Conservation (phyloP, 2,329 filamentous ascomycete genomes). For the Ophiocordyceps robertsii region DNA sequence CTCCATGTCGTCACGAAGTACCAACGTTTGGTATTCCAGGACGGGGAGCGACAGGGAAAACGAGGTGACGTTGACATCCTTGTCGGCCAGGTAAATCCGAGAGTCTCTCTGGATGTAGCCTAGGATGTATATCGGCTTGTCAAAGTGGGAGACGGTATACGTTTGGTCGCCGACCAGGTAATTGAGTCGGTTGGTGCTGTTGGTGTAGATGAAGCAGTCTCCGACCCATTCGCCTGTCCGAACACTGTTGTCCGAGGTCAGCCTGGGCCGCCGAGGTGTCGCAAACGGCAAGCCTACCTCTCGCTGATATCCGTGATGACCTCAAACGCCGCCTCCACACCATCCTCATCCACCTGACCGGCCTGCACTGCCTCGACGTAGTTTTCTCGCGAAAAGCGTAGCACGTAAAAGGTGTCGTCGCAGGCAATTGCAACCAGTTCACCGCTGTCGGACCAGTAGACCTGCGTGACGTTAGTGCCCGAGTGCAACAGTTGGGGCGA, state of each 20-base stretch:
- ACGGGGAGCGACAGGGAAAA: constrained; percentile 85
- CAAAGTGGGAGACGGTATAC: constrained; percentile 94
- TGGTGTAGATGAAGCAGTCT: constrained; percentile 98
- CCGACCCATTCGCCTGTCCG: constrained; percentile 96
- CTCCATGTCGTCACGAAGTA: constrained; percentile 87
- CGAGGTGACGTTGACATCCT: constrained; percentile 84
- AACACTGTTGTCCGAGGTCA: constrained; percentile 45
- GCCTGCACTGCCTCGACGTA: constrained; percentile 74
- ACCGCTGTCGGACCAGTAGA: constrained; percentile 96
- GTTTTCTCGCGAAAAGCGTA: constrained; percentile 81
- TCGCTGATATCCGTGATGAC: constrained; percentile 93
- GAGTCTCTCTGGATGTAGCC: constrained; percentile 93
- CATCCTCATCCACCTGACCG: constrained; percentile 75
- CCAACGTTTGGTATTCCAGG: constrained; percentile 92
- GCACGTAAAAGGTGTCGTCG: constrained; percentile 88
- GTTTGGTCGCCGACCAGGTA: constrained; percentile 97
- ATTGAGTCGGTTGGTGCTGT: constrained; percentile 89
- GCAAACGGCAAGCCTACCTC: constrained; percentile 38
- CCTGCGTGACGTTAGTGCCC: constrained; percentile 25
- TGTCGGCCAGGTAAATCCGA: constrained; percentile 89
- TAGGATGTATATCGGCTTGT: constrained; percentile 86
- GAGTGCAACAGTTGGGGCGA: not conserved
- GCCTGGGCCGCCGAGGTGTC: not conserved
- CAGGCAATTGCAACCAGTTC: constrained; percentile 88
- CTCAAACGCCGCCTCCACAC: constrained; percentile 91